Percentiles rank a stretch among this genome's conserved stretches.
Evolutionary conservation across 805 yeast genomes (phyloP).

Genomic region (Debaryomyces prosopidis): DNA sequence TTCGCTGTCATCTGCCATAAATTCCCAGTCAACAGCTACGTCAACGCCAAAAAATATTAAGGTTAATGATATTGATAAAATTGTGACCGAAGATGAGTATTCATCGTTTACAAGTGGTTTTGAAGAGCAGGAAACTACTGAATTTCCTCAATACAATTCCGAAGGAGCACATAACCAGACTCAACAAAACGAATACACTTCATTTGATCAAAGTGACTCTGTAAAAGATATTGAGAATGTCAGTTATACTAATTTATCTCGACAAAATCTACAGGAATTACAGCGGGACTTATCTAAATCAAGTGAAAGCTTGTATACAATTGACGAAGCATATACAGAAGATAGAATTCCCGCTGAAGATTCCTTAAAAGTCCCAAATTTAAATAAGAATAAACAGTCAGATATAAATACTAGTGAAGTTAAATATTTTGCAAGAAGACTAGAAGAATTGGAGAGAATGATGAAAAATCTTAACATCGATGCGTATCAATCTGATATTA

Average conservation of each 20-base stretch:
- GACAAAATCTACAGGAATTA: neutral
- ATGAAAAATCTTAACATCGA: constrained; percentile 11
- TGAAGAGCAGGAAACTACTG: constrained; percentile 11
- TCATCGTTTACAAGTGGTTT: constrained; percentile 36
- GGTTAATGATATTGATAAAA: constrained; percentile 14
- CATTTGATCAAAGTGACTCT: constrained; percentile 7
- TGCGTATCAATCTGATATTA: constrained; percentile 11
- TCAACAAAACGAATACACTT: constrained; percentile 4
- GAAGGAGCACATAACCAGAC: neutral
- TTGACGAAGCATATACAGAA: constrained; percentile 23
- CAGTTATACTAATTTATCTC: neutral
- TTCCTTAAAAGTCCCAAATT: neutral
- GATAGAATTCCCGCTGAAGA: constrained; percentile 13
- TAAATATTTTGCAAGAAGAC: constrained; percentile 1
- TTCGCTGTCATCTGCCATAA: neutral
- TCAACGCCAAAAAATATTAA: constrained; percentile 38
- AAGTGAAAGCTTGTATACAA: constrained; percentile 30
- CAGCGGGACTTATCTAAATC: constrained; percentile 6
- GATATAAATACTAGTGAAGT: neutral
- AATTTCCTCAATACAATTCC: neutral
- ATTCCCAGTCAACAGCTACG: constrained; percentile 30
- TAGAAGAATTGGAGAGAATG: constrained; percentile 13
- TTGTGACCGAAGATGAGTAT: constrained; percentile 18
- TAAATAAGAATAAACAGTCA: neutral
- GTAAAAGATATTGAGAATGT: constrained; percentile 7